Evolutionary conservation across 768 basidiomycete genomes (phyloP), one percentile per base, ranked within the genome.

Genomic region (Boletellus emodensis): DNA sequence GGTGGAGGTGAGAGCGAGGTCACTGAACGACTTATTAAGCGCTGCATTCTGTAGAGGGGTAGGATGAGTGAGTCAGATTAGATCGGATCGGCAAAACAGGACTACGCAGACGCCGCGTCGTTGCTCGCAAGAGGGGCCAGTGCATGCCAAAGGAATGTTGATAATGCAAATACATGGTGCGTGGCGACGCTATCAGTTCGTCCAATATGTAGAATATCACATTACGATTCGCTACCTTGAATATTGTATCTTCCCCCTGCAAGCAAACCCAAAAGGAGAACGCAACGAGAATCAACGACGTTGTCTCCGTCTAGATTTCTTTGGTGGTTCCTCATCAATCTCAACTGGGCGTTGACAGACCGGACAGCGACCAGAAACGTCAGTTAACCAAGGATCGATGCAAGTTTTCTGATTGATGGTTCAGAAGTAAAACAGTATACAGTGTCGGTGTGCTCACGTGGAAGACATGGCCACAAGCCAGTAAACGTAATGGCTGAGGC

Each of bases 311-410:
- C 54, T 58, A 9, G 59, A 50, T 58, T 68, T 67, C 63, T 67
- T 72, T 57, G 69, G 62, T 49, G 61, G 62, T 41, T 61, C 61
- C 52, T 74, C 61, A 14, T 67, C 68, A 20, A 79, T 61, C 49
- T 85, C 81, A 13, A 92, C 89, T 22, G 82, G 72, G 30, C 83
- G 72, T 64, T 94, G 90, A 64, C 92, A 95, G 15, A 86, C 81
- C 7, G 92, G 92, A 73, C 92, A 95, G 30, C 90, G 80, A 5
- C 90, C 92, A 26, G 88, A 90, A 13, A 91, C 84, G 53, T 87
- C 84, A 3, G 74, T 83, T 44, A 95, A 68, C 93, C 93, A 95
- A 18, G 90, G 89, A 62, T 95, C 92, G 38, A 94, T 69, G 64
- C 92, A 95, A 20, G 84, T 83, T 88, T 89, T 83, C 89, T 89